These are phyloP conservation scores for Clonostachys chloroleuca DNA, from an alignment of 2,329 filamentous ascomycete species.

Conservation along the genomic window DNA sequence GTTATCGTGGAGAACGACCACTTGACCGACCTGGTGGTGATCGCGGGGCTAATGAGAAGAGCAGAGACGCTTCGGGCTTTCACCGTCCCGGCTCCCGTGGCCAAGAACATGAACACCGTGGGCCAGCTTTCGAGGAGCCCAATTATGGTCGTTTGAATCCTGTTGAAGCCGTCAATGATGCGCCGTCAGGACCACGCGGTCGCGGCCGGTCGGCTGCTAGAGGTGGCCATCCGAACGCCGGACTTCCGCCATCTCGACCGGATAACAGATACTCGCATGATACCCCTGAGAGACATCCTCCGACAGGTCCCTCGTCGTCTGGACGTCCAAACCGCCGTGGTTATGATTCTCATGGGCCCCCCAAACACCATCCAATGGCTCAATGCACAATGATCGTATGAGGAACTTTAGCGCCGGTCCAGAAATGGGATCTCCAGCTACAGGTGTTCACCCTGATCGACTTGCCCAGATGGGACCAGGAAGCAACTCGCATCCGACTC, in stretches of 20 bases:
- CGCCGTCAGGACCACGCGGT: constrained; percentile 53
- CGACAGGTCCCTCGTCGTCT: constrained; percentile 1
- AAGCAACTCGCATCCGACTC: constrained; percentile 6
- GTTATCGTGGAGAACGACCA: constrained; percentile 24
- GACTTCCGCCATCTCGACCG: constrained; percentile 25
- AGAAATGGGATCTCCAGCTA: constrained; percentile 14
- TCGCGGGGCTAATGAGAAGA: constrained; percentile 24
- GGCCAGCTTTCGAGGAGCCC: constrained; percentile 50
- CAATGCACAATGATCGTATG: constrained; percentile 34
- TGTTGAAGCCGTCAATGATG: constrained; percentile 34
- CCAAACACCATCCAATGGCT: constrained; percentile 15
- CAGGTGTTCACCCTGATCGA: constrained; percentile 45
- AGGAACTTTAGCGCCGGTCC: constrained; percentile 25
- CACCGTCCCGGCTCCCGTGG: constrained; percentile 23
- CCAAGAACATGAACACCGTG: constrained; percentile 44
- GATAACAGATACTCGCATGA: constrained; percentile 36
- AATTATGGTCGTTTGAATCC: constrained; percentile 59
- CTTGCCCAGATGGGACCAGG: constrained; percentile 36
- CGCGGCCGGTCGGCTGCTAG: constrained; percentile 39
- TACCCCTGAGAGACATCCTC: constrained; percentile 1
- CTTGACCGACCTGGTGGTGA: constrained; percentile 31
- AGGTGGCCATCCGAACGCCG: constrained; percentile 14
- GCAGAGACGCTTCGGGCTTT: constrained; percentile 34
- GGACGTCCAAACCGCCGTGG: constrained; percentile 12
- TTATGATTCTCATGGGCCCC: constrained; percentile 27